These are phyloP conservation scores for Pseudodiploospora longispora DNA, from an alignment of 2,329 filamentous ascomycete genomes.

Conservation along the genomic window DNA sequence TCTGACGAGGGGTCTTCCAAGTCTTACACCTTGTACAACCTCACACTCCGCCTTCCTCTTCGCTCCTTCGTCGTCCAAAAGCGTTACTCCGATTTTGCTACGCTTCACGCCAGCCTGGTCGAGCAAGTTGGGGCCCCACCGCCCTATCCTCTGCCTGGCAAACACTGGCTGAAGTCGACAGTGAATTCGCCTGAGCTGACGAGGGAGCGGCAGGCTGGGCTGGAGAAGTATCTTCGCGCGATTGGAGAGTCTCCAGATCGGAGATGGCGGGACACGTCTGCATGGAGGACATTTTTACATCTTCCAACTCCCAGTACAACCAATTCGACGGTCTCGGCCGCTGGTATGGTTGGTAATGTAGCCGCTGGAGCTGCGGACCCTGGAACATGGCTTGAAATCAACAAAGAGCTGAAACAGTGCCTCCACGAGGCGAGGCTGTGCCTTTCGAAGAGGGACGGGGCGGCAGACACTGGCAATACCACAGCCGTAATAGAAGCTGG, in stretches of 20 bases:
- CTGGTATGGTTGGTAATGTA: constrained; percentile 33
- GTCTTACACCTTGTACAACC: constrained; percentile 70
- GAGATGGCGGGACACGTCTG: constrained; percentile 64
- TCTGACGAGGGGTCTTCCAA: constrained; percentile 46
- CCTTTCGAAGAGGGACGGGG: constrained; percentile 58
- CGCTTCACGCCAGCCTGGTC: constrained; percentile 56
- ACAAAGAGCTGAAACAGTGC: constrained; percentile 63
- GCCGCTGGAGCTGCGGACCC: constrained; percentile 44
- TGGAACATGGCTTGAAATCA: constrained; percentile 67
- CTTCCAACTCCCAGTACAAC: constrained; percentile 48
- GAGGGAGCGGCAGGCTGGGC: constrained; percentile 56
- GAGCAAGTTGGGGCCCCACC: constrained; percentile 54
- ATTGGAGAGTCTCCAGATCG: constrained; percentile 68
- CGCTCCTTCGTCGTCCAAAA: constrained; percentile 70
- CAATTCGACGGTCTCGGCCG: constrained; percentile 40
- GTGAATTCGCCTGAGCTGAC: constrained; percentile 61
- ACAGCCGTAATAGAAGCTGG: constrained; percentile 51
- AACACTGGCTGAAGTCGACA: constrained; percentile 71
- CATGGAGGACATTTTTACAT: constrained; percentile 67
- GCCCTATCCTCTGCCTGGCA: constrained; percentile 59
- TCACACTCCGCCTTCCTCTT: constrained; percentile 67
- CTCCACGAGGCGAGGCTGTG: constrained; percentile 57
- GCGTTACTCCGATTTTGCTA: constrained; percentile 72
- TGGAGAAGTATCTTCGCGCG: constrained; percentile 64
- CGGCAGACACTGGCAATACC: constrained; percentile 30